phyloP scores from a whole-genome alignment of 768 basidiomycete genomes.

The Phylloporus arenicola region DNA sequence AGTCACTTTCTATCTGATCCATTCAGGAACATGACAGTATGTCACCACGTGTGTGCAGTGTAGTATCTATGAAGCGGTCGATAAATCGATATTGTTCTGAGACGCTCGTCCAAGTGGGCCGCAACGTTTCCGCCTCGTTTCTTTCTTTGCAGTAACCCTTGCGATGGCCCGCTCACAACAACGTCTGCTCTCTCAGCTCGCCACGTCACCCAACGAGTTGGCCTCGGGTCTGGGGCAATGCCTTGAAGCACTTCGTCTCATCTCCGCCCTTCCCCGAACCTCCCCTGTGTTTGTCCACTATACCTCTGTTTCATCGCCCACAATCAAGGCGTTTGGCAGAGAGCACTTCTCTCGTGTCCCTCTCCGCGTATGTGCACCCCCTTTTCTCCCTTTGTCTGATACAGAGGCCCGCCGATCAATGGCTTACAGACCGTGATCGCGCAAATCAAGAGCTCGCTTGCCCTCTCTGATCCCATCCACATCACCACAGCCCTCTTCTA shows the following conservation, averaged over 20 bases:
- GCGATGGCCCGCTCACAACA: constrained; percentile 26
- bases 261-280: constrained; percentile 25
- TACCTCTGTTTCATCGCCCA: constrained; percentile 9
- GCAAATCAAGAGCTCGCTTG: constrained; percentile 22
- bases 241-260: constrained; percentile 30
- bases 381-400: not conserved
- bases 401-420: not conserved
- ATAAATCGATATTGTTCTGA: constrained; percentile 1
- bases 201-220: constrained; percentile 30
- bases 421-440: constrained; percentile 1
- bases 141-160: not conserved
- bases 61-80: not conserved
- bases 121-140: not conserved
- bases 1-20: no score
- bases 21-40: no score
- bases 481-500: constrained; percentile 25
- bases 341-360: constrained; percentile 29
- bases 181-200: constrained; percentile 27
- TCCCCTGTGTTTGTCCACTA: constrained; percentile 28
- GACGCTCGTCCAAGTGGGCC: not conserved
- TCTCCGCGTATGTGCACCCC: constrained; percentile 23
- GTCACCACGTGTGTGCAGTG: not conserved
- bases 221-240: constrained; percentile 31
- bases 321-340: constrained; percentile 27
- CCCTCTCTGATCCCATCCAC: constrained; percentile 16